Evolutionary conservation across 306 rosid genomes (phyloP).

Genomic region (Purshia tridentata): DNA sequence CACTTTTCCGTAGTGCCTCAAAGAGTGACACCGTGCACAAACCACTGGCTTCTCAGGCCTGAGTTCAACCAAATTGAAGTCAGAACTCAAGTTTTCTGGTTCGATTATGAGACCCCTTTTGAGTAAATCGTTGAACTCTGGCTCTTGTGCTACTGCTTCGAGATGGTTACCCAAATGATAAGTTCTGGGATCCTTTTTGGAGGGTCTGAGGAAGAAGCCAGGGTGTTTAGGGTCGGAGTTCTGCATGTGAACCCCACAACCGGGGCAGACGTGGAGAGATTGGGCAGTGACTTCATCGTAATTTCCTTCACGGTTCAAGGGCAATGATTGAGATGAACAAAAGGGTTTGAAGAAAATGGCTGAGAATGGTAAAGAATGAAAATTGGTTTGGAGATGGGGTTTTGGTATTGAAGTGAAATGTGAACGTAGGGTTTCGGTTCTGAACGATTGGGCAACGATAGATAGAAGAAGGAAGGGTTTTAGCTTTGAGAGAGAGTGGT

Average conservation of each 20-base stretch:
- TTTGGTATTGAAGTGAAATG: slow-evolving; percentile 13
- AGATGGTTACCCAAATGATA: slow-evolving; percentile 56
- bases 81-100: slow-evolving; percentile 35
- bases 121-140: slow-evolving; percentile 66
- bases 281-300: slow-evolving; percentile 53
- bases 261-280: slow-evolving; percentile 59
- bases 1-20: slow-evolving; percentile 88
- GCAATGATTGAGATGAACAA: slow-evolving; percentile 25
- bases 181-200: slow-evolving; percentile 46
- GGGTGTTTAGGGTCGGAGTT: slow-evolving; percentile 64
- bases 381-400: slow-evolving; percentile 7
- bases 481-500: slow-evolving; percentile 28
- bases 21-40: slow-evolving; percentile 85
- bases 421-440: slow-evolving; percentile 1
- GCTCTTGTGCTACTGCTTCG: slow-evolving; percentile 49
- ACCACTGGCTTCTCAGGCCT: slow-evolving; percentile 65
- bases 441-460: slow-evolving; percentile 2
- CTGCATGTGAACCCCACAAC: slow-evolving; percentile 93
- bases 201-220: slow-evolving; percentile 80
- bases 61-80: slow-evolving; percentile 16
- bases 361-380: background rate
- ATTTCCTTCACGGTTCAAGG: slow-evolving; percentile 79
- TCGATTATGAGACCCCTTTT: slow-evolving; percentile 64
- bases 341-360: slow-evolving; percentile 20
- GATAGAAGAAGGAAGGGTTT: slow-evolving; percentile 30